Conservation (phyloP, 495 filamentous ascomycete genomes). For the Penicillium atrosanguineum region DNA sequence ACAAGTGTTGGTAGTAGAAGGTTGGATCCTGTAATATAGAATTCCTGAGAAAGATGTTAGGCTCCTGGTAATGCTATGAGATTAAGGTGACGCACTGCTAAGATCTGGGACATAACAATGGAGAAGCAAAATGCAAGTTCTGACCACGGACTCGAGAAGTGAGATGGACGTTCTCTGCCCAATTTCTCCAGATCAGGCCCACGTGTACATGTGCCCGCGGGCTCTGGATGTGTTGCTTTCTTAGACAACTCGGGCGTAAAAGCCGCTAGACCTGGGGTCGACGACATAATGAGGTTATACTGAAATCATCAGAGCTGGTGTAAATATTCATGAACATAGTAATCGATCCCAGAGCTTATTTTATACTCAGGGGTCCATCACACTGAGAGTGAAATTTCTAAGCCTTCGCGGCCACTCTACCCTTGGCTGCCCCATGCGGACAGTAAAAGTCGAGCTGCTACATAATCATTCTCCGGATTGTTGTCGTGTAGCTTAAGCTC, state of each 20-base stretch:
- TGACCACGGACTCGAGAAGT: conserved; percentile 57
- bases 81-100: conserved; percentile 49
- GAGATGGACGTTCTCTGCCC: conserved; percentile 66
- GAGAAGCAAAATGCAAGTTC: conserved; percentile 73
- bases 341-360: neutral
- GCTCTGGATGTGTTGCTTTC: conserved; percentile 1
- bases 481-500: neutral
- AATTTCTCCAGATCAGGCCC: conserved; percentile 54
- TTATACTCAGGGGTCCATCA: neutral
- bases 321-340: neutral
- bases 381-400: neutral
- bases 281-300: neutral
- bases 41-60: conserved; percentile 52
- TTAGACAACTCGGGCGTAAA: neutral
- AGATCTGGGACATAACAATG: conserved; percentile 68
- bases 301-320: neutral
- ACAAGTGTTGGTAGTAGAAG: conserved; percentile 71
- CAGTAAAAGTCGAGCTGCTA: conserved; percentile 2
- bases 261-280: neutral
- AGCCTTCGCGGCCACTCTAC: conserved; percentile 2
- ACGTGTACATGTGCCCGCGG: conserved; percentile 2
- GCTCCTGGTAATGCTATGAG: neutral
- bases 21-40: conserved; percentile 84
- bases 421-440: conserved; percentile 4
- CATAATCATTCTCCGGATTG: neutral